phyloP scores from a whole-genome alignment of 345 rosid species.

The Pseudoturritis turrita region DNA sequence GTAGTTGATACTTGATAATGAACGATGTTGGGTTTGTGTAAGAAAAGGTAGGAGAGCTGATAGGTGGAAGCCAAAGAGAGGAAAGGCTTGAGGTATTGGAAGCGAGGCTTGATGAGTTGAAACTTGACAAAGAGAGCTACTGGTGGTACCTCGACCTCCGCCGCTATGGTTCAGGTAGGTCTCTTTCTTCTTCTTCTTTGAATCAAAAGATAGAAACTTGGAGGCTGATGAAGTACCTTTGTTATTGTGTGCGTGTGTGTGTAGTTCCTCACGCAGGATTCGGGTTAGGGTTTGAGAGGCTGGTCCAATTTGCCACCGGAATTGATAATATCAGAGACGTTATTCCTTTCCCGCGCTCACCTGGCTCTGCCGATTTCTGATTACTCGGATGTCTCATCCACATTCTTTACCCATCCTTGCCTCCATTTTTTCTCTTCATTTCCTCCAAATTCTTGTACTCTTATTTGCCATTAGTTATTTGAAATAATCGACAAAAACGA shows the following conservation, averaged over 20 bases:
- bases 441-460: constrained; percentile 6
- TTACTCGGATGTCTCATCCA: neutral
- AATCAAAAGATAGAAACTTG: neutral
- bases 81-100: constrained; percentile 84
- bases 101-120: constrained; percentile 70
- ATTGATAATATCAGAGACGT: constrained; percentile 88
- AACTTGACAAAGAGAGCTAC: constrained; percentile 74
- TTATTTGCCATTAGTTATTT: constrained; percentile 5
- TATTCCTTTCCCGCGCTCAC: constrained; percentile 91
- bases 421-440: neutral
- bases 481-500: neutral
- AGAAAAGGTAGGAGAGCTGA: constrained; percentile 81
- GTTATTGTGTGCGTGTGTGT: constrained; percentile 3
- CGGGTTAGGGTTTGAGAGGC: constrained; percentile 93
- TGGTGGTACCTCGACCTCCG: constrained; percentile 99
- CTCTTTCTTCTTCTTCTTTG: neutral
- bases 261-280: constrained; percentile 98
- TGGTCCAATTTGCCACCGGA: constrained; percentile 93
- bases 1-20: neutral
- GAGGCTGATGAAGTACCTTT: constrained; percentile 9
- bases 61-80: constrained; percentile 99
- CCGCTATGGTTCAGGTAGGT: constrained; percentile 89
- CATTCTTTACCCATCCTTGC: neutral
- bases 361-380: constrained; percentile 88
- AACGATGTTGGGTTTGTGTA: neutral